Evolutionary conservation across 2,329 filamentous ascomycete species (phyloP).

Genomic region (Neofusicoccum ribis): DNA sequence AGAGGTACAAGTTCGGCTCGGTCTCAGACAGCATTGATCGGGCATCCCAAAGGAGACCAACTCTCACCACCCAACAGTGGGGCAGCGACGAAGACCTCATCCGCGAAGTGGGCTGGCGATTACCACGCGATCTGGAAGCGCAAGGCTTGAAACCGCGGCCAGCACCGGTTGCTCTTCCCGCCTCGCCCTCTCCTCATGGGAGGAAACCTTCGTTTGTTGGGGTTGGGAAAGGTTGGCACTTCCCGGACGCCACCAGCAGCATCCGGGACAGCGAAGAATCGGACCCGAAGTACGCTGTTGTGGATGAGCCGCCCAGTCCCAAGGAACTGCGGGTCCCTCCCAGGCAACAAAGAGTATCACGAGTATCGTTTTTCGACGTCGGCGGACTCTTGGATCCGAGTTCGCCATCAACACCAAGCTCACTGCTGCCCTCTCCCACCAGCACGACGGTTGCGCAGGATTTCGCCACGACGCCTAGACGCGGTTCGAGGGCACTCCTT

Average conservation of each 20-base stretch:
- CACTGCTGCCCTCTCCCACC: constrained; percentile 23
- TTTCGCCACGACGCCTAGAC: constrained; percentile 36
- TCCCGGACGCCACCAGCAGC: constrained; percentile 28
- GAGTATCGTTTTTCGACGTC: constrained; percentile 82
- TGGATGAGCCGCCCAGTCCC: constrained; percentile 38
- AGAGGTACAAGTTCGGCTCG: constrained; percentile 66
- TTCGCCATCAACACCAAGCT: constrained; percentile 26
- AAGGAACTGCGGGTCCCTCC: constrained; percentile 41
- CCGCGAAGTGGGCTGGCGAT: constrained; percentile 71
- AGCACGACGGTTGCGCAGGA: constrained; percentile 42
- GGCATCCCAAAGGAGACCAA: constrained; percentile 61
- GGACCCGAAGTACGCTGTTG: constrained; percentile 26
- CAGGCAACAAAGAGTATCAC: constrained; percentile 68
- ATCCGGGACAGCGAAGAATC: constrained; percentile 28
- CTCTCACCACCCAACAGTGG: constrained; percentile 68
- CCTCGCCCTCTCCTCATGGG: constrained; percentile 24
- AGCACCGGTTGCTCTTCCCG: constrained; percentile 27
- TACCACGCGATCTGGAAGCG: constrained; percentile 53
- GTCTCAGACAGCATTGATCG: constrained; percentile 55
- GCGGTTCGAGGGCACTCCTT: constrained; percentile 32
- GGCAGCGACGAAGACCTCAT: constrained; percentile 92
- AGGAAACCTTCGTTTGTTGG: constrained; percentile 15
- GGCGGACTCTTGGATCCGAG: constrained; percentile 66
- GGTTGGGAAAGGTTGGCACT: constrained; percentile 32
- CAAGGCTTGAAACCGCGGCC: constrained; percentile 20